Conservation (phyloP, 1,139 yeast genomes). For the Fermentozyma sake region DNA sequence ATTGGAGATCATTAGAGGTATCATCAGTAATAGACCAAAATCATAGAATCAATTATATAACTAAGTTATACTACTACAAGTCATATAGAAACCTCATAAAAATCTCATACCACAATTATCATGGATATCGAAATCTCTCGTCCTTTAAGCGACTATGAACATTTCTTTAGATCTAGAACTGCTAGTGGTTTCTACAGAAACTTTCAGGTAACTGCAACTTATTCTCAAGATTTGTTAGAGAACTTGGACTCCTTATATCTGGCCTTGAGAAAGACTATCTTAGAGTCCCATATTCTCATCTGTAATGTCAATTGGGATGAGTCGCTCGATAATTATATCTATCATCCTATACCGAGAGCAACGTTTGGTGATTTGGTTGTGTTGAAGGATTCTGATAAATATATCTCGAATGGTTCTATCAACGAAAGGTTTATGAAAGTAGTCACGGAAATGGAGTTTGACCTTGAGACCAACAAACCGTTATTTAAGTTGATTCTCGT, state of each 20-base stretch:
- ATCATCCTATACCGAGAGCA: slow-evolving; percentile 21
- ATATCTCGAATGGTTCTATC: slow-evolving; percentile 15
- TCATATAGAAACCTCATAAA: background rate
- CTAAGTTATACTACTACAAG: background rate
- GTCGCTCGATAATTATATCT: slow-evolving; percentile 11
- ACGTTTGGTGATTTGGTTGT: slow-evolving; percentile 23
- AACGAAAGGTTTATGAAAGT: slow-evolving; percentile 27
- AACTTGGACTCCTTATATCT: slow-evolving; percentile 13
- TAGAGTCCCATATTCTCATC: slow-evolving; percentile 32
- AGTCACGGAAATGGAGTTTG: slow-evolving; percentile 19
- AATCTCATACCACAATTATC: background rate
- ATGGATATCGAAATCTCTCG: slow-evolving; percentile 7
- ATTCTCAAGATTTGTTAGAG: slow-evolving; percentile 18
- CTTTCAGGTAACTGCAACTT: slow-evolving; percentile 34
- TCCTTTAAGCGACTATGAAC: slow-evolving; percentile 31
- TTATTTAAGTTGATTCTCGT: slow-evolving; percentile 27
- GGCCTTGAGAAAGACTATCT: slow-evolving; percentile 29
- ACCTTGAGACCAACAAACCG: slow-evolving; percentile 23
- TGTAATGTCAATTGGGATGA: slow-evolving; percentile 26
- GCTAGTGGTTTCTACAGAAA: slow-evolving; percentile 25
- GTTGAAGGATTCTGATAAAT: slow-evolving; percentile 9
- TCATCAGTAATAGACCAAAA: background rate
- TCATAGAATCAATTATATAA: background rate
- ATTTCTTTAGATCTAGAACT: slow-evolving; percentile 33
- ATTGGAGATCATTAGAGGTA: background rate